Evolutionary conservation across 495 filamentous ascomycete genomes (phyloP), one percentile per base, ranked within the genome.

Genomic region (Sabuloglossum arenarium): DNA sequence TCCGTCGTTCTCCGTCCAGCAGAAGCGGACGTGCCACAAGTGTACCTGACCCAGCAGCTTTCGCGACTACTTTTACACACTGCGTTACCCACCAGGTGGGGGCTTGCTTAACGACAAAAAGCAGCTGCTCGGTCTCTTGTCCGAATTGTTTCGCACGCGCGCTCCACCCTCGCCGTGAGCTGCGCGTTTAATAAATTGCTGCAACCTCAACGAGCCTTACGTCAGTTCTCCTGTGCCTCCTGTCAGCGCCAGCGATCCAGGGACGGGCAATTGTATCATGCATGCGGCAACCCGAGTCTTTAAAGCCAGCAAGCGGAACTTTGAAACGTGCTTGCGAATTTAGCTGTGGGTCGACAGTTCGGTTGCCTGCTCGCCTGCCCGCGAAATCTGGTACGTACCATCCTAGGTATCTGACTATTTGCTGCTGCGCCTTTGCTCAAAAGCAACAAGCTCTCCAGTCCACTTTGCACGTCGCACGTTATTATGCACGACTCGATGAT

Each of bases 241-340:
- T 16, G 39, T 43, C 16, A 16, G 47, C 47, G 47, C 8, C 24
- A 51, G 23, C 23, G 28, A 51, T 27, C 47, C 47, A 51, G 47
- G 47, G 28, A 51, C 47, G 12, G 12, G 47, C 14, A 9, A 19
- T 23, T 51, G 24, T 27, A 51, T 51, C 24, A 51, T 51, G 47
- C 47, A 51, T 51, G 47, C 47, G 47, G 47, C 47, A 30, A 51
- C 27, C 47, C 28, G 47, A 30, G 39, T 43, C 16, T 11, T 51
- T 51, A 51, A 51, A 51, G 23, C 24, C 47, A 51, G 23, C 47
- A 51, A 51, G 47, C 47, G 47, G 47, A 51, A 51, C 47, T 51
- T 29, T 51, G 39, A 43, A 43, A 43, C 39, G 47, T 51, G 42
- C 42, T 3, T 46, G 47, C 47, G 47, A 30, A 51, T 51, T 51